Conservation (phyloP, 768 basidiomycete genomes). For the Boletus sp. region DNA sequence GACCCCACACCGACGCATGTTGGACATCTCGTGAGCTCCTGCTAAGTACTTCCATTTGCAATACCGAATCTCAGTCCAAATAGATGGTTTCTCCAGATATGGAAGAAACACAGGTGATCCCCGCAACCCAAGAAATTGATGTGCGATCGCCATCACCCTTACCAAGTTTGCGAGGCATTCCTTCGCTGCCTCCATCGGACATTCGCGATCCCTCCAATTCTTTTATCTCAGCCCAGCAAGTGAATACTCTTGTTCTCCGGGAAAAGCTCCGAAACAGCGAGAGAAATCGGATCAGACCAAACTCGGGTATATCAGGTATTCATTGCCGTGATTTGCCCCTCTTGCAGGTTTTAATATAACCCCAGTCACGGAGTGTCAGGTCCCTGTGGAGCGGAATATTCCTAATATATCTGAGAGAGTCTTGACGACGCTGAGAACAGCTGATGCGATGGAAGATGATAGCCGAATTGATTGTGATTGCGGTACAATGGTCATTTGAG, state of each 20-base stretch:
- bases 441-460: constrained; percentile 28
- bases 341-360: neutral
- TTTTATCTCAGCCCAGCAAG: constrained; percentile 23
- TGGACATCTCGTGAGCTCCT: constrained; percentile 49
- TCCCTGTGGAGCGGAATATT: constrained; percentile 12
- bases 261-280: constrained; percentile 23
- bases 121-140: constrained; percentile 31
- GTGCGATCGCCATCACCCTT: constrained; percentile 25
- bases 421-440: constrained; percentile 7
- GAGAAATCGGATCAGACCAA: constrained; percentile 20
- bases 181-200: constrained; percentile 31
- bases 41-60: neutral
- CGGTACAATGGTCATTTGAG: constrained; percentile 46
- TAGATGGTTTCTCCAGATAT: constrained; percentile 29
- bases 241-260: constrained; percentile 42
- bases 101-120: constrained; percentile 54
- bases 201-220: constrained; percentile 17
- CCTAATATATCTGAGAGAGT: neutral
- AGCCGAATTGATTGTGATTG: constrained; percentile 66
- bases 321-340: constrained; percentile 14
- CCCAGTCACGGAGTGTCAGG: constrained; percentile 36
- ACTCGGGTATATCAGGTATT: constrained; percentile 49
- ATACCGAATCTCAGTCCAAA: constrained; percentile 5
- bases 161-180: constrained; percentile 5
- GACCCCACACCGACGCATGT: constrained; percentile 54